These are phyloP conservation scores for Austroboletus rostrupii DNA, from an alignment of 1,284 basidiomycete species.

Conservation along the genomic window DNA sequence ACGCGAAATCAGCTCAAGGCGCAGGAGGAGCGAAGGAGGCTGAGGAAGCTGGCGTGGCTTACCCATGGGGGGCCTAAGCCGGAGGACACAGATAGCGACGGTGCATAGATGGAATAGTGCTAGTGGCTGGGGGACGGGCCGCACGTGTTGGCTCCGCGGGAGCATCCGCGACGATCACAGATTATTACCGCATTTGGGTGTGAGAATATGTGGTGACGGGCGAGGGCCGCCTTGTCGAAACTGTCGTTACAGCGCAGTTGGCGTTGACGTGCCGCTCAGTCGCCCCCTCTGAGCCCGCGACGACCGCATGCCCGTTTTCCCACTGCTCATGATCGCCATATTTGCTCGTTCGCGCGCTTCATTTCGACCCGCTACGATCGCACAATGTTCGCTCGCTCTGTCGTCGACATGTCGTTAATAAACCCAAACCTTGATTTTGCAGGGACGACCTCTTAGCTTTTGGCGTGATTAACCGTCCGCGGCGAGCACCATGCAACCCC, in stretches of 20 bases:
- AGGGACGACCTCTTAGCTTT: not conserved
- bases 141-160: constrained; percentile 18
- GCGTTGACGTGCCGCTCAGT: constrained; percentile 19
- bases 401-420: constrained; percentile 1
- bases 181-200: constrained; percentile 6
- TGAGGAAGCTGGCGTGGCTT: constrained; percentile 83
- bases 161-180: constrained; percentile 32
- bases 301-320: constrained; percentile 8
- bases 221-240: constrained; percentile 15
- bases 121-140: constrained; percentile 21
- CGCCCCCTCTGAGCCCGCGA: constrained; percentile 19
- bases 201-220: not conserved
- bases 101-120: constrained; percentile 8
- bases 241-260: constrained; percentile 20
- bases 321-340: constrained; percentile 28
- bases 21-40: constrained; percentile 75
- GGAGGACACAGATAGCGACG: constrained; percentile 71
- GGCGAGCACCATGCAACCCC: constrained; percentile 19
- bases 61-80: constrained; percentile 76
- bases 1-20: constrained; percentile 90
- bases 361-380: constrained; percentile 27
- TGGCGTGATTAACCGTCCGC: constrained; percentile 5
- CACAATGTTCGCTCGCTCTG: not conserved
- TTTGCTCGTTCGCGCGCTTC: constrained; percentile 10
- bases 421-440: not conserved